phyloP scores from a whole-genome alignment of 768 basidiomycete genomes.

The Amanita phalloides region DNA sequence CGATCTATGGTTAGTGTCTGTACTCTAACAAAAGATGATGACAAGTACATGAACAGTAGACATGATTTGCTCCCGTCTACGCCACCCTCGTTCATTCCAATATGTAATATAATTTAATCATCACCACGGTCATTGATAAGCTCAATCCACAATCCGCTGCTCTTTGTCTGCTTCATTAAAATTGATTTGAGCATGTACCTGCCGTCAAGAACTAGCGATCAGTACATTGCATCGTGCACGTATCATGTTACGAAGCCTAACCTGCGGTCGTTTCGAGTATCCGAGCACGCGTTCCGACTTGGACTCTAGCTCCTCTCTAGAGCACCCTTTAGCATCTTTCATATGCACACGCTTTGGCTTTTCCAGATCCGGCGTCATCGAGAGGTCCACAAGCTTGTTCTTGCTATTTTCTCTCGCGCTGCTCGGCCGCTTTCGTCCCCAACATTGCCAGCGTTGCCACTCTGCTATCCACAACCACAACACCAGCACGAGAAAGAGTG shows the following conservation, averaged over 20 bases:
- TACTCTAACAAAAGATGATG: slow-evolving; percentile 6
- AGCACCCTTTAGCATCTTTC: background rate
- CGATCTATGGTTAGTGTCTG: no score
- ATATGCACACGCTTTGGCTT: slow-evolving; percentile 6
- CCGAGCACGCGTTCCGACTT: background rate
- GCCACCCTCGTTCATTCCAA: background rate
- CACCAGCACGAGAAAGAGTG: slow-evolving; percentile 22
- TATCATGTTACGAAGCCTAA: background rate
- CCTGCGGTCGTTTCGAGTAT: background rate
- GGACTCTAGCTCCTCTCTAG: background rate
- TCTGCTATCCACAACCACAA: slow-evolving; percentile 26
- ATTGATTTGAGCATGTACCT: background rate
- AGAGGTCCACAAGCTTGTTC: slow-evolving; percentile 2
- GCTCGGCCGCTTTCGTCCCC: slow-evolving; percentile 2
- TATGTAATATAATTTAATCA: slow-evolving; percentile 3
- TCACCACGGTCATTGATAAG: background rate
- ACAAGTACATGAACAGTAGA: background rate
- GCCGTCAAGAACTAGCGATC: background rate
- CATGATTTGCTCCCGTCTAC: background rate
- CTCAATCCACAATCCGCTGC: background rate
- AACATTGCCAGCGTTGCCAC: slow-evolving; percentile 13
- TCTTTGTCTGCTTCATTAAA: background rate
- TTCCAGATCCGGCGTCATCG: background rate
- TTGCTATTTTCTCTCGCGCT: background rate
- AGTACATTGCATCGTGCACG: background rate